Evolutionary conservation across 805 yeast species (phyloP).

Genomic region (Dipodascus albidus): DNA sequence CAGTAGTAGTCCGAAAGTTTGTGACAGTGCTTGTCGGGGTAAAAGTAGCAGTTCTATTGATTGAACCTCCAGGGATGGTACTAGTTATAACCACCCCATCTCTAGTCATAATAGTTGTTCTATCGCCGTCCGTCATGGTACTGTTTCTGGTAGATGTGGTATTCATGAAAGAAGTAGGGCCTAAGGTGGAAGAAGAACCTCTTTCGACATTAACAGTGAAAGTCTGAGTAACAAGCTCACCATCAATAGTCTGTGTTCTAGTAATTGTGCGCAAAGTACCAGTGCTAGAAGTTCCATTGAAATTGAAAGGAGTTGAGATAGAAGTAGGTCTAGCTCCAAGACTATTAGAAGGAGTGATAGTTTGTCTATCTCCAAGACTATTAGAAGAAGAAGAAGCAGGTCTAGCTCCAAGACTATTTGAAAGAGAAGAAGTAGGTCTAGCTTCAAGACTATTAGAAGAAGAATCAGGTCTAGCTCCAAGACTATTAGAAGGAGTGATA

Average conservation of each 20-base stretch:
- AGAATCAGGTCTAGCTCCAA: no score
- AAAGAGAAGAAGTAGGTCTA: no score
- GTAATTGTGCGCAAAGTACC: neutral
- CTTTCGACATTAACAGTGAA: neutral
- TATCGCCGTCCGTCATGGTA: neutral
- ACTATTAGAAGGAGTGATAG: no score
- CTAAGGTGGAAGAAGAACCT: neutral
- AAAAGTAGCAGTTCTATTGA: neutral
- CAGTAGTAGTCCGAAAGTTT: neutral
- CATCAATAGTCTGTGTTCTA: neutral
- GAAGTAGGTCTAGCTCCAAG: neutral
- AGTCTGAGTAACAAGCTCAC: neutral
- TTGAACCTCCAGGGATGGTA: neutral
- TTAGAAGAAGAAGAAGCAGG: no score
- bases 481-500: no score
- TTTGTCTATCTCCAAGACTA: no score
- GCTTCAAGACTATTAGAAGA: no score
- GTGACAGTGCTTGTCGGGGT: neutral
- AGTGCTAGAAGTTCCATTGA: neutral
- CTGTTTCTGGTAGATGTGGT: neutral
- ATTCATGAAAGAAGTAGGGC: neutral
- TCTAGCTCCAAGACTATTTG: no score
- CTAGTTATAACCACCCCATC: neutral
- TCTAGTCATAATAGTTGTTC: neutral
- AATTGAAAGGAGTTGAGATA: neutral